Evolutionary conservation across 1,284 basidiomycete species (phyloP).

Genomic region (Heterobasidion occidentale): DNA sequence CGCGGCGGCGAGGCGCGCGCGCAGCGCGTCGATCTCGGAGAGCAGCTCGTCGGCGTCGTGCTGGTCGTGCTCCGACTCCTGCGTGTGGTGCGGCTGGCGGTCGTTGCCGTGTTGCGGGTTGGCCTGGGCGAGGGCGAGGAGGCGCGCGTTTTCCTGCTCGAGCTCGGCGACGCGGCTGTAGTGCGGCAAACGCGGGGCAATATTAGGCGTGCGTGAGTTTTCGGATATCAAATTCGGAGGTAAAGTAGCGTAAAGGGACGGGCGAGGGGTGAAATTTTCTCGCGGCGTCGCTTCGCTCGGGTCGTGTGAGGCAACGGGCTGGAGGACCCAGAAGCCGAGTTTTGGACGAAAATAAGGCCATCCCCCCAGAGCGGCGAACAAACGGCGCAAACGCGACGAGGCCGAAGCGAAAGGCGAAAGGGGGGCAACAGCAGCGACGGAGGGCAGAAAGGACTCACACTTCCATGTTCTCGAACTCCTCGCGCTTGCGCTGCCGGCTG

Average conservation of each 20-base stretch:
- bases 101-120: slow-evolving; percentile 23
- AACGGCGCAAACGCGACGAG: not conserved
- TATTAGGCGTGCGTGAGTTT: no score
- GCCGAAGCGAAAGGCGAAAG: not conserved
- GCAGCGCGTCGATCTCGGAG: slow-evolving; percentile 59
- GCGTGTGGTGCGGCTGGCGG: slow-evolving; percentile 13
- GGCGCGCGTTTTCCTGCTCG: slow-evolving; percentile 70
- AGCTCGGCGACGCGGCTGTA: slow-evolving; percentile 65
- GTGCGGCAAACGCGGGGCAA: slow-evolving; percentile 7
- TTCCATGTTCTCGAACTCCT: slow-evolving; percentile 89
- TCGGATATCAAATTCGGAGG: no score
- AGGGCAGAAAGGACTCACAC: slow-evolving; percentile 43
- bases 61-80: not conserved
- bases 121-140: slow-evolving; percentile 39
- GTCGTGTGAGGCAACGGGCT: no score
- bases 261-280: no score
- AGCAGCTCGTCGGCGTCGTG: slow-evolving; percentile 27
- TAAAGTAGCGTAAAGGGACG: no score
- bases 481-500: slow-evolving; percentile 82
- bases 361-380: no score
- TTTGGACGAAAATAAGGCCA: no score
- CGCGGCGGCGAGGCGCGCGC: slow-evolving; percentile 53
- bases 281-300: no score
- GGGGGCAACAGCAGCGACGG: slow-evolving; percentile 1
- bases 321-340: no score